Evolutionary conservation across 2,329 filamentous ascomycete species (phyloP).

Genomic region (Lithohypha guttulata): DNA sequence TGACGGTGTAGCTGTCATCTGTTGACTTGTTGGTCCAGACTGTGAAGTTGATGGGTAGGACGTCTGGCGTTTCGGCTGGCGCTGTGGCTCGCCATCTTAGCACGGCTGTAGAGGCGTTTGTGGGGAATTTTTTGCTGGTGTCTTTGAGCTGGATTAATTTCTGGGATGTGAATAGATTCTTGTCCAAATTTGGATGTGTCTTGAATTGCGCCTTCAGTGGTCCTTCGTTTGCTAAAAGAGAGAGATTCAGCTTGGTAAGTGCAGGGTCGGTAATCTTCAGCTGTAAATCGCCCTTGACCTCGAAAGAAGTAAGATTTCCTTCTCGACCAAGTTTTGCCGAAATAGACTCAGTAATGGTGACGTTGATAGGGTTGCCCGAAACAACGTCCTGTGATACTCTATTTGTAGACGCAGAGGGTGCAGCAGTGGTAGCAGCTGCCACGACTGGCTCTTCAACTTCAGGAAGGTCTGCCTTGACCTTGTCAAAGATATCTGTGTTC

Average conservation of each 20-base stretch:
- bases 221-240: slow-evolving; percentile 63
- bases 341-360: slow-evolving; percentile 83
- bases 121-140: slow-evolving; percentile 74
- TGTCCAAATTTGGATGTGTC: slow-evolving; percentile 94
- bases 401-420: slow-evolving; percentile 50
- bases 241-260: slow-evolving; percentile 84
- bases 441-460: slow-evolving; percentile 56
- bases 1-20: slow-evolving; percentile 73
- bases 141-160: slow-evolving; percentile 88
- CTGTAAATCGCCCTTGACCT: slow-evolving; percentile 84
- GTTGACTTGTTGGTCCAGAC: slow-evolving; percentile 92
- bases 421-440: slow-evolving; percentile 18
- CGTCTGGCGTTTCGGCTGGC: slow-evolving; percentile 65
- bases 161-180: slow-evolving; percentile 67
- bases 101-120: slow-evolving; percentile 87
- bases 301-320: slow-evolving; percentile 72
- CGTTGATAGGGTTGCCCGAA: slow-evolving; percentile 71
- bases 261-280: slow-evolving; percentile 80
- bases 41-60: slow-evolving; percentile 88
- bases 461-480: slow-evolving; percentile 77
- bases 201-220: slow-evolving; percentile 61
- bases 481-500: slow-evolving; percentile 93
- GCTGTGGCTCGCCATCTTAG: slow-evolving; percentile 83
- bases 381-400: slow-evolving; percentile 43
- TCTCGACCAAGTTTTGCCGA: slow-evolving; percentile 81